phyloP scores from a whole-genome alignment of 345 rosid species.

The Brassica napus region Da-Ae NC_063434.1:17529001-17529500 shows the following conservation, averaged over 20 bases:
- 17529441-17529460: slow-evolving; percentile 89
- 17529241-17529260: slow-evolving; percentile 3
- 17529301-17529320: slow-evolving; percentile 75
- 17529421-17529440: slow-evolving; percentile 92
- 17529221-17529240: background rate
- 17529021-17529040: slow-evolving; percentile 80
- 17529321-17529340: slow-evolving; percentile 93
- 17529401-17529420: slow-evolving; percentile 96
- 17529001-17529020: slow-evolving; percentile 90
- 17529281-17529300: slow-evolving; percentile 95
- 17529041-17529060: slow-evolving; percentile 92
- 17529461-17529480: slow-evolving; percentile 94
- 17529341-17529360: slow-evolving; percentile 97
- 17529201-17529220: background rate
- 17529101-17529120: background rate
- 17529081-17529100: background rate
- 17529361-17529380: slow-evolving; percentile 58
- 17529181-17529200: background rate
- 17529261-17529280: slow-evolving; percentile 90
- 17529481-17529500: slow-evolving; percentile 95
- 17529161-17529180: background rate
- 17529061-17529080: slow-evolving; percentile 67
- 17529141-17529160: background rate
- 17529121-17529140: background rate
- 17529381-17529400: slow-evolving; percentile 88